Percentiles rank a stretch among this genome's conserved stretches.
These are phyloP conservation scores for Rhynchospora tenuis DNA, from an alignment of 176 grass and related monocot genomes.

Conservation along the genomic window DNA sequence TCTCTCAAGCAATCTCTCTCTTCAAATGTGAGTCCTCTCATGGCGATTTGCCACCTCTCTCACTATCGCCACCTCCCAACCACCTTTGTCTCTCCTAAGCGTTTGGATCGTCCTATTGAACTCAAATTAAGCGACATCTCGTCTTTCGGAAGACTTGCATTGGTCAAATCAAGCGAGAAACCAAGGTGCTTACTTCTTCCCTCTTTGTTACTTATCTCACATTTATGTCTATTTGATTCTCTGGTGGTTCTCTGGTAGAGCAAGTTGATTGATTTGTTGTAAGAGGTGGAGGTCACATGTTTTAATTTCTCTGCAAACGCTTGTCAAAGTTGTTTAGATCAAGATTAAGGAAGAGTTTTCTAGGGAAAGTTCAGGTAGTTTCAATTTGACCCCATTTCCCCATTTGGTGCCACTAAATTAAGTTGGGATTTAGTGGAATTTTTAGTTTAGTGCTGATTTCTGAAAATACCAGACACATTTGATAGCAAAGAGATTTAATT, in stretches of 20 bases:
- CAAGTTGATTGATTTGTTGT: not conserved
- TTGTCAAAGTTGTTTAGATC: not conserved
- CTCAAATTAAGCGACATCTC: not conserved
- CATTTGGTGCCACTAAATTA: not conserved
- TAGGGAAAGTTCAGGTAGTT: not conserved
- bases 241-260: not conserved
- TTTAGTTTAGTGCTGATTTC: not conserved
- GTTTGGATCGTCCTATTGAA: not conserved
- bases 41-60: constrained; percentile 15
- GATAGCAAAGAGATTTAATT: not conserved
- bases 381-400: not conserved
- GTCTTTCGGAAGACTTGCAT: not conserved
- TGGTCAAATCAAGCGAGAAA: constrained; percentile 7
- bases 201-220: not conserved
- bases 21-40: constrained; percentile 7
- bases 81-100: not conserved
- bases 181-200: not conserved
- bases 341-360: not conserved
- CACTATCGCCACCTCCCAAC: not conserved
- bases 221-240: not conserved
- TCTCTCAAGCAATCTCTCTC: not conserved
- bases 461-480: not conserved
- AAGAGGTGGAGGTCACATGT: not conserved
- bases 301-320: not conserved
- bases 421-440: not conserved